A percentile compares a stretch with the other conserved stretches of the same genome.
Conservation (phyloP, 225 moss, liverwort and hornwort genomes). For the Sphagnum tenellum region DNA sequence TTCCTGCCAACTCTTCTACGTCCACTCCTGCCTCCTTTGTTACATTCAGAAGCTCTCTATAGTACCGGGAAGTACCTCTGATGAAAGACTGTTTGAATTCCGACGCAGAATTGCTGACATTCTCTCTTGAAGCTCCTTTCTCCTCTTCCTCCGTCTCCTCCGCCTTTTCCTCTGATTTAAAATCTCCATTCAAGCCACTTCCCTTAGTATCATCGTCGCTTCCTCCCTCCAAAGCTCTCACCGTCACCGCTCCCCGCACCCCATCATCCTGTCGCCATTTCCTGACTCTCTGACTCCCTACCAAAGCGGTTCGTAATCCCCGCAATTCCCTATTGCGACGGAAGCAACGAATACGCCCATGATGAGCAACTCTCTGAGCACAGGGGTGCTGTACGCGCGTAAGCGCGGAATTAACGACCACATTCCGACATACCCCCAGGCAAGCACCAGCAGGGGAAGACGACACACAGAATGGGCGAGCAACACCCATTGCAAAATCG, state of each 20-base stretch:
- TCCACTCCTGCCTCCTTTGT: constrained; percentile 42
- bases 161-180: not conserved
- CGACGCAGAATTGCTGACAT: no score
- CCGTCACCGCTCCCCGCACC: constrained; percentile 1
- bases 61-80: constrained; percentile 32
- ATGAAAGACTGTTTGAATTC: constrained; percentile 22
- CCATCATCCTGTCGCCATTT: not conserved
- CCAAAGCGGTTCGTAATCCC: no score
- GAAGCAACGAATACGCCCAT: no score
- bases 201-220: constrained; percentile 2
- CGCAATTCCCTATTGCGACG: no score
- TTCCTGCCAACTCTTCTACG: constrained; percentile 16
- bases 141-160: constrained; percentile 1
- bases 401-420: no score
- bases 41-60: constrained; percentile 24
- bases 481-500: no score
- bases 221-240: constrained; percentile 18
- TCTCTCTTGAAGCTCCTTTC: constrained; percentile 6
- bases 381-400: no score
- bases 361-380: no score
- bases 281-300: constrained; percentile 8
- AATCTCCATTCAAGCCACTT: not conserved
- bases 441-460: no score
- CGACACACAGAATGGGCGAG: no score
- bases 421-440: no score